A percentile compares a stretch with the other conserved stretches of the same genome.
Conservation (phyloP, 495 filamentous ascomycete genomes). For the Aspergillus saccharolyticus region DNA sequence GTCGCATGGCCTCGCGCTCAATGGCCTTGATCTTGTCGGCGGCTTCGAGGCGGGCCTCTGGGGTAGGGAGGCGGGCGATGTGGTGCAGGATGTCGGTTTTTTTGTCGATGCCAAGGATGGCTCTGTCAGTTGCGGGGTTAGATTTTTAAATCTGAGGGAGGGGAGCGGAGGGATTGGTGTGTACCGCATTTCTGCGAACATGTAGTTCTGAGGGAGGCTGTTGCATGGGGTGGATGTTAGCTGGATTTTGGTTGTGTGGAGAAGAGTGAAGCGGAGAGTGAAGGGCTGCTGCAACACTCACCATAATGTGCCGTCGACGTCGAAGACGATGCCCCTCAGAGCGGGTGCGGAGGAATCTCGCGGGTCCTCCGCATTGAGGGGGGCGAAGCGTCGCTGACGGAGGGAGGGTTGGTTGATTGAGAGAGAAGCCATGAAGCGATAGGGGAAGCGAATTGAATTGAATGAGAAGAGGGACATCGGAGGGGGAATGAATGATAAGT, state of each 20-base stretch:
- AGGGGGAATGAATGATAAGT: background rate
- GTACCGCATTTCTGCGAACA: conserved; percentile 83
- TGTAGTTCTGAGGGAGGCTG: conserved; percentile 87
- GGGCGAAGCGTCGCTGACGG: conserved; percentile 49
- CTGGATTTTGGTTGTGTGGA: background rate
- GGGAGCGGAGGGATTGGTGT: background rate
- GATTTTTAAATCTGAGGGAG: conserved; percentile 14
- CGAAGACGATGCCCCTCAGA: conserved; percentile 83
- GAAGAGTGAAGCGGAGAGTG: background rate
- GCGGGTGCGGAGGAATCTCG: conserved; percentile 40
- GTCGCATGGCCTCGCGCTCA: conserved; percentile 71
- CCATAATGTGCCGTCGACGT: conserved; percentile 94
- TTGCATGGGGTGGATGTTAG: background rate
- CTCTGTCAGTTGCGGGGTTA: conserved; percentile 28
- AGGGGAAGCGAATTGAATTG: background rate
- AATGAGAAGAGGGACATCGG: background rate
- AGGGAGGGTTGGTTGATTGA: conserved; percentile 18
- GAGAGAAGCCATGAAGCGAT: conserved; percentile 30
- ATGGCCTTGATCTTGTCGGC: conserved; percentile 69
- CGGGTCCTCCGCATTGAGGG: conserved; percentile 39
- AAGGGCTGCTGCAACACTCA: conserved; percentile 41
- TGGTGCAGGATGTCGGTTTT: conserved; percentile 80
- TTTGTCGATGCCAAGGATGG: conserved; percentile 61
- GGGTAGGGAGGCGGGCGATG: conserved; percentile 64
- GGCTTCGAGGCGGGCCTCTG: conserved; percentile 54